Evolutionary conservation across 106 monocot genomes (phyloP), one percentile per base, ranked within the genome.

Genomic region (Xerophyta viscosa): DNA sequence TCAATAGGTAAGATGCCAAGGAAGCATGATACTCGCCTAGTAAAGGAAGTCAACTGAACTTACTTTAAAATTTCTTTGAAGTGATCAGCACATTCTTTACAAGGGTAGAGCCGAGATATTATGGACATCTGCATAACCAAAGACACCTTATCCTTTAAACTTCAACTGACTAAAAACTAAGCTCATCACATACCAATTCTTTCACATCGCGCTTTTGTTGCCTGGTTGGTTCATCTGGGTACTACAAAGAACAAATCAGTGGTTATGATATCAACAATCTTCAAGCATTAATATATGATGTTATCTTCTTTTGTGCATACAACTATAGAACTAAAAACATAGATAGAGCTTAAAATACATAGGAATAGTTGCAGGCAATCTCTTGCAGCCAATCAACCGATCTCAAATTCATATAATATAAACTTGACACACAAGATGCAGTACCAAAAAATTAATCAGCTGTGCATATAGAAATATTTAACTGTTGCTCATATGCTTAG

Each of bases 31-130:
- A n/a, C n/a, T n/a, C n/a, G n/a, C n/a, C n/a, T n/a, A n/a, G n/a
- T n/a, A 47, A 44, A 9, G 4, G n/a, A 17, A 44, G n/a, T 3
- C 43, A 44, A 14, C 2, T 18, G 19, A 46, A 46, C 94, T 88
- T 75, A 84, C 94, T 79, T 84, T 52, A 88, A 53, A 22, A 96
- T 65, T 29, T 85, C 88, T 63, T 88, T 96, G 46, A 84, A 88
- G 82, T 96, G 84, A 66, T 79, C 73, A 4, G 80, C 63, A 71
- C 94, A 96, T 62, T 96, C 84, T 73, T 76, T 84, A 45, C 94
- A 96, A 31, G 94, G 94, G 37, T 96, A 96, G 50, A 96, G 56
- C 52, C 94, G 66, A 66, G 88, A 84, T 50, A 88, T 20, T 60
- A 96, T 88, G 4, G 67, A 75, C 81, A 96, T 79, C 94, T 96